phyloP scores from a whole-genome alignment of 1,139 yeast genomes.

The Zygosaccharomyces sapae region DNA sequence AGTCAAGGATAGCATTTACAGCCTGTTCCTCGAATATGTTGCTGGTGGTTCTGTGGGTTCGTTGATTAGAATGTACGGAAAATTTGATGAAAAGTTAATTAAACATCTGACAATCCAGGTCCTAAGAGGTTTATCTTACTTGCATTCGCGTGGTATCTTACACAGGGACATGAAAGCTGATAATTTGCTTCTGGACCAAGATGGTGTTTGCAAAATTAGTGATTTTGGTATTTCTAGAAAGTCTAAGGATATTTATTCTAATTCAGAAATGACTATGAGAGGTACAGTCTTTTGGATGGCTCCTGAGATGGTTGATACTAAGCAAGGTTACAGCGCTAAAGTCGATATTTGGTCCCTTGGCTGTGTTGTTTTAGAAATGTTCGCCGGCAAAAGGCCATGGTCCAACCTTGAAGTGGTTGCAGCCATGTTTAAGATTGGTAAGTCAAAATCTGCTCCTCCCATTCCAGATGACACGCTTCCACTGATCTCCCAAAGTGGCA shows the following conservation, averaged over 20 bases:
- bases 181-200: conserved; percentile 78
- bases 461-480: conserved; percentile 81
- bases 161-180: conserved; percentile 98
- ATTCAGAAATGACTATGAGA: conserved; percentile 96
- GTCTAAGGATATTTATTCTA: conserved; percentile 80
- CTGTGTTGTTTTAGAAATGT: conserved; percentile 94
- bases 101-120: conserved; percentile 76
- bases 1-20: conserved; percentile 67
- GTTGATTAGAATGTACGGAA: conserved; percentile 76
- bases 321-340: conserved; percentile 94
- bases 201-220: conserved; percentile 92
- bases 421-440: conserved; percentile 67
- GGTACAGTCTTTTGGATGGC: conserved; percentile 99
- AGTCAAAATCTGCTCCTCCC: conserved; percentile 85
- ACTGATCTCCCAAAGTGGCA: conserved; percentile 59
- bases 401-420: conserved; percentile 73
- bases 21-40: conserved; percentile 87
- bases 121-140: conserved; percentile 73
- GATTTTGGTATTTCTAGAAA: conserved; percentile 95
- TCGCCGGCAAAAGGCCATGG: conserved; percentile 83
- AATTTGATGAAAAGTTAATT: conserved; percentile 75
- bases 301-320: conserved; percentile 89
- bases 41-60: conserved; percentile 97
- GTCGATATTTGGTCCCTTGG: conserved; percentile 92
- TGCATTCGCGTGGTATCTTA: conserved; percentile 81